Percentiles rank a stretch among this genome's conserved stretches.
phyloP scores from a whole-genome alignment of 768 basidiomycete species.

The Nevesoporus exiguus region DNA sequence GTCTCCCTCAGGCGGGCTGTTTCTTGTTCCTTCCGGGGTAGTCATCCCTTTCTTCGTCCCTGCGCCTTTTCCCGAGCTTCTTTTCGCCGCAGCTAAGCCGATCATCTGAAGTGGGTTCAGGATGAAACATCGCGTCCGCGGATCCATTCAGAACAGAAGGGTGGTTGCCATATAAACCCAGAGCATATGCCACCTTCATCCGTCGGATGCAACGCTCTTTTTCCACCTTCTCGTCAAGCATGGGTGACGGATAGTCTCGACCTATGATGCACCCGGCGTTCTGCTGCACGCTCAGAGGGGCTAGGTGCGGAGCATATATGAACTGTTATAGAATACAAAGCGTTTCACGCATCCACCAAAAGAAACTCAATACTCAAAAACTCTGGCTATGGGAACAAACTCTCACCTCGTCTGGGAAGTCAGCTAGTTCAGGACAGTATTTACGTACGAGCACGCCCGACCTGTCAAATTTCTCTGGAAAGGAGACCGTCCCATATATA shows the following conservation, averaged over 20 bases:
- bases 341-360: background rate
- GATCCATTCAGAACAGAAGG: slow-evolving; percentile 20
- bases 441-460: slow-evolving; percentile 25
- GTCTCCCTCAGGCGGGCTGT: slow-evolving; percentile 2
- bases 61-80: slow-evolving; percentile 19
- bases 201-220: slow-evolving; percentile 12
- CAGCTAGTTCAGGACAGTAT: slow-evolving; percentile 10
- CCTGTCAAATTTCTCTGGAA: slow-evolving; percentile 18
- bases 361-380: slow-evolving; percentile 23
- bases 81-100: slow-evolving; percentile 24
- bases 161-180: slow-evolving; percentile 18
- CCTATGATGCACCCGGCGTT: slow-evolving; percentile 7
- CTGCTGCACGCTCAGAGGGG: background rate
- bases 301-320: slow-evolving; percentile 1
- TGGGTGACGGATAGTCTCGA: slow-evolving; percentile 8
- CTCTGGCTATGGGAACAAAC: slow-evolving; percentile 7
- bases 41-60: slow-evolving; percentile 11
- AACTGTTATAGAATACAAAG: background rate
- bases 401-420: slow-evolving; percentile 27
- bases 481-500: slow-evolving; percentile 21
- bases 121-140: slow-evolving; percentile 25
- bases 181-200: slow-evolving; percentile 7
- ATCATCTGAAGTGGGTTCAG: slow-evolving; percentile 11
- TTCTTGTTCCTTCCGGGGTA: slow-evolving; percentile 12
- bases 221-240: slow-evolving; percentile 12